Conservation (phyloP, 2,329 filamentous ascomycete species). For the Graphilbum ipis-grandicollis region DNA sequence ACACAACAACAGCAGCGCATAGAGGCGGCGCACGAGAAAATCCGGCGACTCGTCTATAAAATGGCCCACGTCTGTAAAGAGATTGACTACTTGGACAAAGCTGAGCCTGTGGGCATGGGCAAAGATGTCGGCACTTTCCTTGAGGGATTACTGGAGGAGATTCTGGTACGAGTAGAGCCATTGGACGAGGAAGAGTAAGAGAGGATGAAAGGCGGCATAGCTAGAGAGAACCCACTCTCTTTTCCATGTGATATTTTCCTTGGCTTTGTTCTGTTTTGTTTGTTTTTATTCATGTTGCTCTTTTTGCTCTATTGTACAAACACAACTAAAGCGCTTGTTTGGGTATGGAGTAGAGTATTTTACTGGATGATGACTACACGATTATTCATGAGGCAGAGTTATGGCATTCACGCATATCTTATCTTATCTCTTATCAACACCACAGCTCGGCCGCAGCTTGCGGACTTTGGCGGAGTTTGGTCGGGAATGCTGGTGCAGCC, state of each 20-base stretch:
- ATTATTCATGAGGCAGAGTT: not conserved
- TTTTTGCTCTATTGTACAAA: no score
- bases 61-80: conserved; percentile 71
- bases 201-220: no score
- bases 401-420: no score
- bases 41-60: conserved; percentile 67
- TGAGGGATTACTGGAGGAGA: conserved; percentile 85
- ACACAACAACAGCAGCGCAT: conserved; percentile 47
- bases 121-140: conserved; percentile 76
- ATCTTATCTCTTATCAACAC: no score
- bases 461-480: conserved; percentile 10
- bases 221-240: no score
- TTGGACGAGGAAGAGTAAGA: conserved; percentile 61
- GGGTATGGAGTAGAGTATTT: no score
- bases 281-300: no score
- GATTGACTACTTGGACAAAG: conserved; percentile 75
- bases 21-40: conserved; percentile 61
- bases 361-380: no score
- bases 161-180: conserved; percentile 80
- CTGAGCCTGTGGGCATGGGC: conserved; percentile 83
- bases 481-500: conserved; percentile 4
- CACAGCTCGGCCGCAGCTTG: conserved; percentile 1
- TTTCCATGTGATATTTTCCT: no score
- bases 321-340: no score
- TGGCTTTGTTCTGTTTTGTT: not conserved